Percentiles rank a stretch among this genome's conserved stretches.
phyloP scores from a whole-genome alignment of 2,329 filamentous ascomycete species.

The Cercospora sp. region DNA sequence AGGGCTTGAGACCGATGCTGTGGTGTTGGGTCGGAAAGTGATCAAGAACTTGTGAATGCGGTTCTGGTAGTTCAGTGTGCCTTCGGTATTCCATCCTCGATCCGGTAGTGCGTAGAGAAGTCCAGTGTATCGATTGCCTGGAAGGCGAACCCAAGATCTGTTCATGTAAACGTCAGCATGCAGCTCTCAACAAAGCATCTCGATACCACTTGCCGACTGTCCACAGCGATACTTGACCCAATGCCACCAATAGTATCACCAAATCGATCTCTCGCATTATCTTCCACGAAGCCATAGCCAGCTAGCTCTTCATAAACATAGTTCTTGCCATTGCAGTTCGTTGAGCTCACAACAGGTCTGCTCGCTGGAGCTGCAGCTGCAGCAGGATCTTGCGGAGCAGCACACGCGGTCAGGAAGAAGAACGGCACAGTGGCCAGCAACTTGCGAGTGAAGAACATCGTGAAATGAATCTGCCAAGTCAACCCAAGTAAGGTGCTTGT shows the following conservation, averaged over 20 bases:
- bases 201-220: conserved; percentile 39
- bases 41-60: conserved; percentile 68
- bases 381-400: neutral
- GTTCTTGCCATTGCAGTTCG: conserved; percentile 59
- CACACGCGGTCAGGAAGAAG: neutral
- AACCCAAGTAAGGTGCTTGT: neutral
- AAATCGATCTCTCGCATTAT: conserved; percentile 62
- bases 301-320: conserved; percentile 68
- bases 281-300: conserved; percentile 63
- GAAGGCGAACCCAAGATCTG: conserved; percentile 8
- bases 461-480: neutral
- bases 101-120: conserved; percentile 61
- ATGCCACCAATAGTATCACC: conserved; percentile 69
- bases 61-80: conserved; percentile 66
- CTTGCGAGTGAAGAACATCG: neutral
- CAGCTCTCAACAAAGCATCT: neutral
- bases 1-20: conserved; percentile 55
- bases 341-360: conserved; percentile 44
- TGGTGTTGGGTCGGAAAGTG: conserved; percentile 55
- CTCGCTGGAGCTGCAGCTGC: neutral
- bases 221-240: conserved; percentile 66
- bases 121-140: conserved; percentile 57
- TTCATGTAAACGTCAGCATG: neutral
- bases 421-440: neutral
- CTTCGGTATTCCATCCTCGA: conserved; percentile 69